phyloP scores from a whole-genome alignment of 192 early-diverging fungal species.

The Entophlyctis helioformis region DNA sequence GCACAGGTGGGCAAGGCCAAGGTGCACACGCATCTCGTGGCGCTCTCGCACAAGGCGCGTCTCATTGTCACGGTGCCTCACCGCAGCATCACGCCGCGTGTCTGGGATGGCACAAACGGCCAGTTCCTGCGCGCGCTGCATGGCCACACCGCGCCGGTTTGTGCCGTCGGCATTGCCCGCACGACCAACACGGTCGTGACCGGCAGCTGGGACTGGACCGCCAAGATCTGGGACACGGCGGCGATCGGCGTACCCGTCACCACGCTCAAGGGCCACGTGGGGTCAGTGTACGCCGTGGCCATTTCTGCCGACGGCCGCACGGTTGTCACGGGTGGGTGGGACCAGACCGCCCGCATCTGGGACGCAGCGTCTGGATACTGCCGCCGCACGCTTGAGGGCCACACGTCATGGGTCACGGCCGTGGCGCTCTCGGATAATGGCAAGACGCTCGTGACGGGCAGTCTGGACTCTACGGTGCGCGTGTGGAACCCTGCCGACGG shows the following conservation, averaged over 20 bases:
- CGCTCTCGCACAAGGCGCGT: no score
- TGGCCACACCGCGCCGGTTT: no score
- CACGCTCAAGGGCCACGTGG: conserved; percentile 2
- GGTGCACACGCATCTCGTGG: no score
- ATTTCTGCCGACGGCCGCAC: conserved; percentile 1
- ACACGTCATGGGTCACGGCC: not conserved
- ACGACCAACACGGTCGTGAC: no score
- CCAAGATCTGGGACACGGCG: conserved; percentile 7
- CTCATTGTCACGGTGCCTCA: no score
- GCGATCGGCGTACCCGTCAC: not conserved
- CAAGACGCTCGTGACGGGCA: conserved; percentile 3
- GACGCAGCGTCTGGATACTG: not conserved
- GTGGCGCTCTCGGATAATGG: conserved; percentile 2
- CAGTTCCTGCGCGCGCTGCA: no score
- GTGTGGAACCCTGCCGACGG: conserved; percentile 1
- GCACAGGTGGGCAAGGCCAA: no score
- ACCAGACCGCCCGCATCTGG: not conserved
- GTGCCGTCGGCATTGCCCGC: no score
- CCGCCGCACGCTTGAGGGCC: conserved; percentile 1
- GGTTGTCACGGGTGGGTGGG: not conserved
- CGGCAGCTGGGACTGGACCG: conserved; percentile 2
- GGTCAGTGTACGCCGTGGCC: not conserved
- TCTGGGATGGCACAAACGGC: no score
- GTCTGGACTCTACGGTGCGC: conserved; percentile 2
- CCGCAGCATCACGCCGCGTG: no score